Percentiles rank a stretch among this genome's conserved stretches.
Evolutionary conservation across 1,284 basidiomycete genomes (phyloP).

Genomic region (Pterula multifida): DNA sequence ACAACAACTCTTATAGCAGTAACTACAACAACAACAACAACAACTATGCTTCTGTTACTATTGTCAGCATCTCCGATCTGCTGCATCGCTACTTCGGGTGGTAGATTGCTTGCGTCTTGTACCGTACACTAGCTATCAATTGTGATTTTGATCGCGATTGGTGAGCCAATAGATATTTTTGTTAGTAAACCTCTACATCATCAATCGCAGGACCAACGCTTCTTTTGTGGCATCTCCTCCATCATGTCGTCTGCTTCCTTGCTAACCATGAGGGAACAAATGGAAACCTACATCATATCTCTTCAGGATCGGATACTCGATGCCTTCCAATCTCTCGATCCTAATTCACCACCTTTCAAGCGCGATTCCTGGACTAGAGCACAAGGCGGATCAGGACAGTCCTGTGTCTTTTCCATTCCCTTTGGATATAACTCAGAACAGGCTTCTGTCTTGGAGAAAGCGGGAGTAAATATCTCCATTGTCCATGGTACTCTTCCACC

Average conservation of each 20-base stretch:
- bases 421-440: conserved; percentile 18
- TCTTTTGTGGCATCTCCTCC: no score
- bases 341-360: conserved; percentile 60
- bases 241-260: conserved; percentile 10
- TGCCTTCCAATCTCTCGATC: conserved; percentile 74
- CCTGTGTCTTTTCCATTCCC: conserved; percentile 76
- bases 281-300: conserved; percentile 69
- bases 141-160: no score
- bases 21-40: no score
- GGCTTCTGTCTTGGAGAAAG: conserved; percentile 79
- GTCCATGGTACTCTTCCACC: conserved; percentile 86
- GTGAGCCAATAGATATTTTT: no score
- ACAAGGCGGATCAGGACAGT: conserved; percentile 79
- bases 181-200: no score
- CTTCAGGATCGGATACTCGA: conserved; percentile 80
- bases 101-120: no score
- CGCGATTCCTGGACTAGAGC: conserved; percentile 82
- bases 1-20: no score
- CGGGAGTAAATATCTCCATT: conserved; percentile 91
- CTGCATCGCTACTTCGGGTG: no score
- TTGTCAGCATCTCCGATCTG: no score
- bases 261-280: conserved; percentile 65
- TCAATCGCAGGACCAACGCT: no score
- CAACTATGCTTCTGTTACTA: no score
- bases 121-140: no score